Evolutionary conservation across 1,284 basidiomycete species (phyloP).

Genomic region (Quambalaria eucalypti): DNA sequence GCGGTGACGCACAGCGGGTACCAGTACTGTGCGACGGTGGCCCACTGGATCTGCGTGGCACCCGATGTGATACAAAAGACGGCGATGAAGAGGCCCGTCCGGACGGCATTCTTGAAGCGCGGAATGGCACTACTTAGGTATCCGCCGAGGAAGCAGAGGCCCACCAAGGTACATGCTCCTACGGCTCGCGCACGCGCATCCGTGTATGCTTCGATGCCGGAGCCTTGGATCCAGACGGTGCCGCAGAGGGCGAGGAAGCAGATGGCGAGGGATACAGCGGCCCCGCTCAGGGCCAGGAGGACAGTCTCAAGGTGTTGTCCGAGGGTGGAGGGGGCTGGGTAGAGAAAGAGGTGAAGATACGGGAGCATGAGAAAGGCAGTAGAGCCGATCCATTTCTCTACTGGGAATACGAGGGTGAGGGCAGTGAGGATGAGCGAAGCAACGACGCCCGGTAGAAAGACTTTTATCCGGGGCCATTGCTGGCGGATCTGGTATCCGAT

Average conservation of each 20-base stretch:
- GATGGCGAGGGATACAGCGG: slow-evolving; percentile 18
- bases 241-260: slow-evolving; percentile 17
- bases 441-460: neutral
- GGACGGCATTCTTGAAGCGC: slow-evolving; percentile 21
- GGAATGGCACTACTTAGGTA: slow-evolving; percentile 20
- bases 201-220: slow-evolving; percentile 12
- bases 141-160: slow-evolving; percentile 20
- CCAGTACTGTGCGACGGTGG: slow-evolving; percentile 27
- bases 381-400: slow-evolving; percentile 13
- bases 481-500: no score
- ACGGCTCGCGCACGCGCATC: slow-evolving; percentile 18
- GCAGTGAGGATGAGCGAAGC: slow-evolving; percentile 16
- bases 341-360: slow-evolving; percentile 27
- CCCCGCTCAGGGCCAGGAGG: slow-evolving; percentile 19
- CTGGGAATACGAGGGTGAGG: slow-evolving; percentile 15
- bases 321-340: slow-evolving; percentile 17
- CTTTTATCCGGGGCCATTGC: neutral
- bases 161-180: slow-evolving; percentile 21
- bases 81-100: slow-evolving; percentile 22
- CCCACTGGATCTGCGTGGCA: slow-evolving; percentile 12
- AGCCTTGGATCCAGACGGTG: slow-evolving; percentile 16
- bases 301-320: slow-evolving; percentile 28
- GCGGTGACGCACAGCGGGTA: slow-evolving; percentile 27
- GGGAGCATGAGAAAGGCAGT: slow-evolving; percentile 15
- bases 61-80: slow-evolving; percentile 28